A percentile compares a stretch with the other conserved stretches of the same genome.
These are phyloP conservation scores for Bertia moriformis DNA, from an alignment of 2,329 filamentous ascomycete species.

Conservation along the genomic window DNA sequence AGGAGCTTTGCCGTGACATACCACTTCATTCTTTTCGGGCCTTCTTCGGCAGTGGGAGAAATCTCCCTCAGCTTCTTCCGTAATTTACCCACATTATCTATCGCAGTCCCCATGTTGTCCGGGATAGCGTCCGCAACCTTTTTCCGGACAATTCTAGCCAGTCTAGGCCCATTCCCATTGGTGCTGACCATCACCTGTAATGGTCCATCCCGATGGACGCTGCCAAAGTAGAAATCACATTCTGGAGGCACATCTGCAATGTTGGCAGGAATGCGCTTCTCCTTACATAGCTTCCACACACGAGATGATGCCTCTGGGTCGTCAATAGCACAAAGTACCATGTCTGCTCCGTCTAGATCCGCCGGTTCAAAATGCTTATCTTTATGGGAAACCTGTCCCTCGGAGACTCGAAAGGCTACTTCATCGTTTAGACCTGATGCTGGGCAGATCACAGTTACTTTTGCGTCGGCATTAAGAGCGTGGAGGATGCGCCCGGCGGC, in stretches of 20 bases:
- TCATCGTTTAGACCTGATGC: slow-evolving; percentile 70
- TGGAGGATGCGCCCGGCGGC: slow-evolving; percentile 88
- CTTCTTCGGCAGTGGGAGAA: slow-evolving; percentile 58
- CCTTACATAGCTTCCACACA: slow-evolving; percentile 89
- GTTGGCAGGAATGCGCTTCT: slow-evolving; percentile 72
- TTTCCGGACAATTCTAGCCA: slow-evolving; percentile 74
- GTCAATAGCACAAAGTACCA: slow-evolving; percentile 89
- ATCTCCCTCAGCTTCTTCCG: slow-evolving; percentile 65
- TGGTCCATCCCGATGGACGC: slow-evolving; percentile 84
- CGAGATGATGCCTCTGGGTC: slow-evolving; percentile 78
- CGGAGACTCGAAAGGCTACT: slow-evolving; percentile 65
- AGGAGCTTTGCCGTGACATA: too few species aligned
- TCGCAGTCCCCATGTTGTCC: slow-evolving; percentile 67
- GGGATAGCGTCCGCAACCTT: slow-evolving; percentile 69
- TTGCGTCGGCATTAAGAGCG: slow-evolving; percentile 85
- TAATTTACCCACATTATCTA: slow-evolving; percentile 69
- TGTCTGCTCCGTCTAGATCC: slow-evolving; percentile 70
- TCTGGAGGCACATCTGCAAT: slow-evolving; percentile 93
- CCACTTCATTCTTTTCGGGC: slow-evolving; percentile 83
- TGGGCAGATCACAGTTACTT: slow-evolving; percentile 74
- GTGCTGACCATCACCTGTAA: slow-evolving; percentile 98
- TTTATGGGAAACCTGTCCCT: slow-evolving; percentile 63
- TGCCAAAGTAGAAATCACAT: slow-evolving; percentile 98
- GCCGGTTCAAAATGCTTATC: slow-evolving; percentile 72
- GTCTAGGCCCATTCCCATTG: slow-evolving; percentile 84